Base-by-base conservation (phyloP, 192 early-diverging fungal species). In the Coemansia sp. region DNA sequence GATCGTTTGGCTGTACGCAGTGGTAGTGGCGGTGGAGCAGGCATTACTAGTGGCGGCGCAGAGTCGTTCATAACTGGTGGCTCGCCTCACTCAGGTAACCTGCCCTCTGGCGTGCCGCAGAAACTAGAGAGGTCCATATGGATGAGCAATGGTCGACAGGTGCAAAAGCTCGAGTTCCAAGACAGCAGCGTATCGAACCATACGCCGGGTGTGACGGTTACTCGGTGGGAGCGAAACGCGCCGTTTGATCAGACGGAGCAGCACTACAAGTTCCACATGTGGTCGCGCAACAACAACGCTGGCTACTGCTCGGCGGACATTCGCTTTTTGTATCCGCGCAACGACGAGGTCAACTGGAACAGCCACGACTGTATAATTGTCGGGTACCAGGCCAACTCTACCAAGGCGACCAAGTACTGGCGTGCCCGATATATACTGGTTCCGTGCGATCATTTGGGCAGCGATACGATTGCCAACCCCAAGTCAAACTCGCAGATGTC, bases 321-420 rank as follows among this genome's bases (percentile, higher is more conserved):
- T 13, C 77, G 65, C 0, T 99, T 99, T 62, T 61, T 66, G 5
- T 97, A 98, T 75, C 90, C 97, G 15, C 75, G 75, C 11, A 65
- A 91, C 20, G 75, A 88, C 4, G 84, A 88, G 44, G 95, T 96
- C 74, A 90, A 92, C 37, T 99, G 97, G 97, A 99, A 97, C 68
- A 93, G 90, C 44, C 81, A 97, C 29, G 97, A 99, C 75, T 90
- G 91, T 59, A 78, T 96, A 29, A 89, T 97, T n/a, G 84, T 92
- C 18, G 96, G 95, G 37, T 91, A 93, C 63, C 89, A 91, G 68
- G 88, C 92, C 29, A 89, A 89, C 24, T 80, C 95, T 52, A 93
- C 86, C 0, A 92, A 94, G 61, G 82, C 94, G 11, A 84, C 89
- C 59, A 71, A 69, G 62, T 99, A 91, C 76, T 96, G 93, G 93